These are phyloP conservation scores for Ceratobasidium sp. DNA, from an alignment of 1,284 basidiomycete species.

Conservation along the genomic window DNA sequence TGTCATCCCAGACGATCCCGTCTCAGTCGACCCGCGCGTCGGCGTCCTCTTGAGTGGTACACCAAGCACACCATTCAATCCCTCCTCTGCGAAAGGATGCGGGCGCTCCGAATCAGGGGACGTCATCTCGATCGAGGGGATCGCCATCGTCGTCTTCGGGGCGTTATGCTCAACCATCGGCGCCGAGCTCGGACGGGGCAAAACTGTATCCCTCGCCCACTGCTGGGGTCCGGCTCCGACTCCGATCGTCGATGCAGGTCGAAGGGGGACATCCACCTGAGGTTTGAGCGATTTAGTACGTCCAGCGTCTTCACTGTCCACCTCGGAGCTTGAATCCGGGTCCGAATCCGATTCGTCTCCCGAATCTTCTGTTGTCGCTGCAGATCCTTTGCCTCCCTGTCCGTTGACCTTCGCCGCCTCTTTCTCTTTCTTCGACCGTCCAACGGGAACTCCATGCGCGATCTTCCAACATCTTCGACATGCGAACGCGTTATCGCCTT, in stretches of 20 bases:
- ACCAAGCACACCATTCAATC: too few species aligned
- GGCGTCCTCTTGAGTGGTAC: background rate
- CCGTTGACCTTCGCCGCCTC: slow-evolving; percentile 59
- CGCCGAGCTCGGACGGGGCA: slow-evolving; percentile 31
- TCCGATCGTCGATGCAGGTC: slow-evolving; percentile 34
- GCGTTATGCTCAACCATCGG: slow-evolving; percentile 27
- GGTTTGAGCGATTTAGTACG: slow-evolving; percentile 10
- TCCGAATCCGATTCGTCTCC: slow-evolving; percentile 18
- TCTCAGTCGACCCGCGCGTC: slow-evolving; percentile 11
- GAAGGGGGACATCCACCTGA: slow-evolving; percentile 6
- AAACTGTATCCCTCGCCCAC: slow-evolving; percentile 36
- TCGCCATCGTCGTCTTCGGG: background rate
- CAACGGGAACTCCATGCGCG: slow-evolving; percentile 65
- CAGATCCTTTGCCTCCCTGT: slow-evolving; percentile 53
- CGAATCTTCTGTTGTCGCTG: slow-evolving; percentile 27
- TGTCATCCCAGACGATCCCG: background rate
- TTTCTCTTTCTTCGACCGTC: slow-evolving; percentile 51
- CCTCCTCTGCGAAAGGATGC: slow-evolving; percentile 16
- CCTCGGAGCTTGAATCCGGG: slow-evolving; percentile 34
- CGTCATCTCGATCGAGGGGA: slow-evolving; percentile 43
- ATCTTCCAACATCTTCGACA: slow-evolving; percentile 95
- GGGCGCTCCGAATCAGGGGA: slow-evolving; percentile 38
- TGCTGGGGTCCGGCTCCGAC: slow-evolving; percentile 22
- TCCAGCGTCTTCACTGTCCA: slow-evolving; percentile 48
- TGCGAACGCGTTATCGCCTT: slow-evolving; percentile 94